Evolutionary conservation across 257 asterid species (phyloP), one percentile per base, ranked within the genome.

Genomic region (Knoxia roxburghii): DNA sequence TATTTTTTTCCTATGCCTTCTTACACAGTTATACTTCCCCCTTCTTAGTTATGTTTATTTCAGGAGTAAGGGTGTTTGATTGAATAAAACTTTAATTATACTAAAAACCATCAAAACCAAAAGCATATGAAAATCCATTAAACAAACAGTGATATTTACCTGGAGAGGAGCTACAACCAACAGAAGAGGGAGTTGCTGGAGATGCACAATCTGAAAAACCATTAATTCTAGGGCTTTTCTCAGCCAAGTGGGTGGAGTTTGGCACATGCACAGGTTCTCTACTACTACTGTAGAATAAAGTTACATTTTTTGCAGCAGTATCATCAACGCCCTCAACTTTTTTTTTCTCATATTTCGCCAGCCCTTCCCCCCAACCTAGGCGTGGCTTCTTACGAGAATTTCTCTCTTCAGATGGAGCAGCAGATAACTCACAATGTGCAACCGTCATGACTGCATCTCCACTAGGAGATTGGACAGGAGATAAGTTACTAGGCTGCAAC

Each of bases 321-420:
- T 87, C 95, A 74, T 86, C 99, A 69, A 87, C 83, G 45, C 80
- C 84, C 45, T 80, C 98, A 33, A 90, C 95, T 77, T 83, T 90
- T 84, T 94, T 88, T 80, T 88, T 94, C 85, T 94, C 99, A 74
- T 76, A 89, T 83, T 94, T 94, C 6, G 99, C 99, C 32, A 94
- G 86, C 56, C 98, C 99, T 81, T 88, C 96, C 55, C 99, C 99
- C 96, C 97, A 94, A 70, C 98, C 95, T 68, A 94, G 86, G 33
- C 99, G 98, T 1, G 93, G 96, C 82, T 94, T 94, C 89, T 90
- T 94, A 75, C 96, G 80, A 61, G 97, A 91, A 69, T 78, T 67
- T 46, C 77, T 79, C 78, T 94, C 96, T 65, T 90, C 81, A 55
- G 75, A 53, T 18, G 61, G 64, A 52, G 69, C 77, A 61, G 74